Base-by-base conservation (phyloP, 2,329 filamentous ascomycete species). In the Exophiala bonariae region DNA sequence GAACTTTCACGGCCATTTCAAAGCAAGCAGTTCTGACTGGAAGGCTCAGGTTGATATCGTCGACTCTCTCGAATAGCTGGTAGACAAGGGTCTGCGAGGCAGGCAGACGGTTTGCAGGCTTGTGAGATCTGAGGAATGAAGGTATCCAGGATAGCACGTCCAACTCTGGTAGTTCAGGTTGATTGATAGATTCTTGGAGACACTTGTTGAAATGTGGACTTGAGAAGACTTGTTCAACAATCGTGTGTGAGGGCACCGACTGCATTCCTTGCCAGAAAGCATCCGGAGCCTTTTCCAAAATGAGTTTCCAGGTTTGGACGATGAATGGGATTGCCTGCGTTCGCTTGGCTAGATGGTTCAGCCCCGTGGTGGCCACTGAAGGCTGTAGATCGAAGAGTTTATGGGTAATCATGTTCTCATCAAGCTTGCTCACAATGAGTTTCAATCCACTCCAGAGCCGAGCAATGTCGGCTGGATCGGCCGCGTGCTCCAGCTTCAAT, bases 241-340 rank as follows among this genome's bases (percentile, higher is more conserved):
- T 82, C 26, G 85, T 82, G 33, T 84, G 83, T 3, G 89, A 86
- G 1, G 87, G 86, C 41, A 92, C 88, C 22, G 89, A 81, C 41
- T 87, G 85, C 70, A 95, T 85, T 2, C 89, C 85, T 59, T 89
- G 86, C 92, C 92, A 96, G 59, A 96, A 93, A 35, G 87, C 86
- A 44, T 79, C 80, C 0, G 89, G 79, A 0, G 88, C 86, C 59
- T 87, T 90, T 55, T 84, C 79, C 42, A 96, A 73, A 13, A 96
- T 77, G 10, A 74, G 75, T 35, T 80, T 81, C 51, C 96, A 79
- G 1, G 85, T 82, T 46, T 83, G 81, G 36, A 95, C 76, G 13
- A 93, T 74, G 48, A 84, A 78, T 10, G 83, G 75, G 49, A 95
- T 74, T 17, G 87, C 80, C 2, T 74, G 56, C 77, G 78, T 59